Evolutionary conservation across 2,329 filamentous ascomycete genomes (phyloP), one percentile per base, ranked within the genome.

Genomic region (Capronia americana): DNA sequence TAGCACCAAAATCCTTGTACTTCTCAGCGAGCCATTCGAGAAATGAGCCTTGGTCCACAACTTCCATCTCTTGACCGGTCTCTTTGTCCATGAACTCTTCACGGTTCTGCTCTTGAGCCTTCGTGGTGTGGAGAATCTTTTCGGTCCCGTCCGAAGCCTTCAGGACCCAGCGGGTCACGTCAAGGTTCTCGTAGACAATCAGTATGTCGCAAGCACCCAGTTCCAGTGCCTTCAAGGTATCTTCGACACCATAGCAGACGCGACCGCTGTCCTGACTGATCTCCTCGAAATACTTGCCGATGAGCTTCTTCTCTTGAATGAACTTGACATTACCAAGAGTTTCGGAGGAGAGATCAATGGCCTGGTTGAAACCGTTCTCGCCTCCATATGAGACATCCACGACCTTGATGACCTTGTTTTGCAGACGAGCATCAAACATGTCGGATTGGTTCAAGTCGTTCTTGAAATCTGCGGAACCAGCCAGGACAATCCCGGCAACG

Each of bases 241-340:
- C 96, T 1, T 98, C 95, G 69, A 99, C 90, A 85, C 95, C 93
- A 79, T 99, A 99, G 85, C 95, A 99, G 73, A 99, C 89, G 77
- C 93, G 95, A 73, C 95, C 95, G 60, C 91, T 97, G 77, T 99
- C 95, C 81, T 97, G 93, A 79, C 92, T 97, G 76, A 99, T 98
- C 82, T 99, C 94, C 79, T 99, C 93, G 75, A 99, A 99, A 85
- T 99, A 99, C 78, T 92, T 93, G 79, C 94, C 94, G 77, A 99
- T 99, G 70, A 99, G 88, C 85, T 97, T 99, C 90, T 99, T 99
- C 87, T 99, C 95, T 82, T 99, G 95, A 79, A 99, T 97, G 80
- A 99, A 99, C 83, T 99, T 99, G 87, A 99, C 95, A 78, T 98
- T 99, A 81, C 93, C 92, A 56, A 99, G 87, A 7, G 95, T 99